A percentile compares a stretch with the other conserved stretches of the same genome.
Evolutionary conservation across 1,284 basidiomycete species (phyloP).

Genomic region (Trichosporon coremiiforme): DNA sequence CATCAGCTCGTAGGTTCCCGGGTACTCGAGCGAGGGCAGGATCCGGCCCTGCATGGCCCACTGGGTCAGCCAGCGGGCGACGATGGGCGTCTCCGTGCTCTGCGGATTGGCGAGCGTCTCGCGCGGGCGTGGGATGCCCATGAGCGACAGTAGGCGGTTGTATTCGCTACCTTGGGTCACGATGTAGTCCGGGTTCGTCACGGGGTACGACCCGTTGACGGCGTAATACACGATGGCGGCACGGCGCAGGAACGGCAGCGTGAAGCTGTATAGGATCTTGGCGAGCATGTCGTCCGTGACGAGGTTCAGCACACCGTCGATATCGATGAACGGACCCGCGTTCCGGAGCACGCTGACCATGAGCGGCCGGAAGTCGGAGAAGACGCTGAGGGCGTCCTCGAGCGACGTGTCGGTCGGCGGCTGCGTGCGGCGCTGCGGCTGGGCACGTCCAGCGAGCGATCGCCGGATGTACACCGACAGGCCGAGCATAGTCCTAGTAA

Average conservation of each 20-base stretch:
- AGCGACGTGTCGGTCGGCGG: conserved; percentile 41
- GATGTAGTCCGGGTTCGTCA: conserved; percentile 63
- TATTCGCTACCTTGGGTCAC: conserved; percentile 64
- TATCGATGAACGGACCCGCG: conserved; percentile 49
- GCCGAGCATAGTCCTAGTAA: conserved; percentile 80
- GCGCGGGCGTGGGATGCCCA: conserved; percentile 75
- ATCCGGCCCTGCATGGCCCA: conserved; percentile 52
- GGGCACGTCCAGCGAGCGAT: conserved; percentile 39
- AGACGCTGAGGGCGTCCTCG: conserved; percentile 42
- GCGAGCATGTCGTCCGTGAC: conserved; percentile 62
- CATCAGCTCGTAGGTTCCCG: conserved; percentile 80
- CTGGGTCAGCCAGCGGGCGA: conserved; percentile 54
- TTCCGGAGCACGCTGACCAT: conserved; percentile 56
- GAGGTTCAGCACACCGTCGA: conserved; percentile 43
- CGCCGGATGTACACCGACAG: conserved; percentile 60
- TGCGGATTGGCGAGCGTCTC: conserved; percentile 71
- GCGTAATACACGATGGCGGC: conserved; percentile 83
- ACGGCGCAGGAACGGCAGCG: conserved; percentile 89
- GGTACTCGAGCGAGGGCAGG: conserved; percentile 74
- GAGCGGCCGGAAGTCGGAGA: conserved; percentile 43
- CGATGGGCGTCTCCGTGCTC: conserved; percentile 60
- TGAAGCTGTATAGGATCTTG: conserved; percentile 84
- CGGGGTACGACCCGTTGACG: conserved; percentile 62
- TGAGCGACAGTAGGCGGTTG: conserved; percentile 70
- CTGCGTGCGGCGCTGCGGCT: conserved; percentile 55